Conservation (phyloP, 2,329 filamentous ascomycete genomes). For the Geosmithia putterillii region DNA sequence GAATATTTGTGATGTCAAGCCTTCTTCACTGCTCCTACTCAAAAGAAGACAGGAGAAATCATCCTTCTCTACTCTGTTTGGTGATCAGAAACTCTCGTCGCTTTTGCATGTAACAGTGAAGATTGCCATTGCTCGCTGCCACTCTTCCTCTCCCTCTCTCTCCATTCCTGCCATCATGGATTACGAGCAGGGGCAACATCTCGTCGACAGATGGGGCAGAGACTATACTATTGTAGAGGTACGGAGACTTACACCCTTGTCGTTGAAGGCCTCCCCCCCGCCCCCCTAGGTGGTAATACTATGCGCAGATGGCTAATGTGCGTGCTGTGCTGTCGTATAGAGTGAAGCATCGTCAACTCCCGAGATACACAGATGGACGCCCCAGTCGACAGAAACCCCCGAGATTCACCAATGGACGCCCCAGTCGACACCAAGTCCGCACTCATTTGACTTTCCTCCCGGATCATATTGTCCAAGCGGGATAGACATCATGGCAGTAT, state of each 20-base stretch:
- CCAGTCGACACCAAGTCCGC: neutral
- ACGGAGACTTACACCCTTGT: too few relatives aligned
- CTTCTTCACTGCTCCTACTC: too few relatives aligned
- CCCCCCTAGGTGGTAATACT: too few relatives aligned
- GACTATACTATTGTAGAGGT: too few relatives aligned
- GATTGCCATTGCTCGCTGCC: neutral
- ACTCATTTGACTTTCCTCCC: slow-evolving; percentile 15
- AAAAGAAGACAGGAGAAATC: too few relatives aligned
- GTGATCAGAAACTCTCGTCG: too few relatives aligned
- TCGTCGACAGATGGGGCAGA: neutral
- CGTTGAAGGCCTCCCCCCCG: too few relatives aligned
- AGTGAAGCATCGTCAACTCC: neutral
- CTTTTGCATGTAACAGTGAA: too few relatives aligned
- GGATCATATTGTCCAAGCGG: slow-evolving; percentile 43
- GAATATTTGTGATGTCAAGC: too few relatives aligned
- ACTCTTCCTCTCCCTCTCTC: neutral
- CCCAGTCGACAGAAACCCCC: neutral
- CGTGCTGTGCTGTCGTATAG: neutral
- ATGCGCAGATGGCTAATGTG: neutral
- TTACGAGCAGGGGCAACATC: neutral
- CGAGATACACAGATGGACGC: neutral
- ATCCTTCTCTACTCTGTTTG: too few relatives aligned
- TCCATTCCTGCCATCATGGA: neutral
- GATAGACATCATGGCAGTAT: slow-evolving; percentile 41
- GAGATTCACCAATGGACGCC: neutral